Evolutionary conservation across 768 basidiomycete species (phyloP).

Genomic region (Collybia sp.): DNA sequence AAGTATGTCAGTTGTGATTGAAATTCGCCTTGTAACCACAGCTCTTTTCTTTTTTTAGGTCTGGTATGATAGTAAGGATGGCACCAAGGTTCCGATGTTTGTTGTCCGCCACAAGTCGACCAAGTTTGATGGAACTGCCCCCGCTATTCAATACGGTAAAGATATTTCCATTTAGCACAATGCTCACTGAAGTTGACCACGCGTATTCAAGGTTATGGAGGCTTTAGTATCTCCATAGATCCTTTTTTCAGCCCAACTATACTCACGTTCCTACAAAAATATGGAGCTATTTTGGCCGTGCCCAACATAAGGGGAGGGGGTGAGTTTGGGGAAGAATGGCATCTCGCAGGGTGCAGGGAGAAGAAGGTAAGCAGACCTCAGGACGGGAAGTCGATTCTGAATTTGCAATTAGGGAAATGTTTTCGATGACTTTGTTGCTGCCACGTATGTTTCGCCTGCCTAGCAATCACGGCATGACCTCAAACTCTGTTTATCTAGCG

Average conservation of each 20-base stretch:
- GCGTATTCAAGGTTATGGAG: constrained; percentile 61
- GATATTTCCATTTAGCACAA: no score
- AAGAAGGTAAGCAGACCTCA: constrained; percentile 48
- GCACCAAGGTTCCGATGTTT: constrained; percentile 82
- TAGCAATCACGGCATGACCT: background rate
- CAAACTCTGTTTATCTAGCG: constrained; percentile 29
- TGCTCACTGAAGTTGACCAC: background rate
- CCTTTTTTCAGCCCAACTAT: constrained; percentile 71
- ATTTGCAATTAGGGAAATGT: constrained; percentile 48
- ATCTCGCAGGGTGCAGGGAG: constrained; percentile 64
- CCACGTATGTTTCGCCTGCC: constrained; percentile 47
- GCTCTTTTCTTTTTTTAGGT: constrained; percentile 32
- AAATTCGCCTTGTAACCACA: background rate
- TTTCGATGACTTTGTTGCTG: constrained; percentile 81
- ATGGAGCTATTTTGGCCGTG: constrained; percentile 61
- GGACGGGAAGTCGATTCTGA: constrained; percentile 1
- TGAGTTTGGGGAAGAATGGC: constrained; percentile 87
- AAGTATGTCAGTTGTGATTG: constrained; percentile 30
- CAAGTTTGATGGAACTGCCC: constrained; percentile 66
- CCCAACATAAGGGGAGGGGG: constrained; percentile 63
- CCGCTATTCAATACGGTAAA: constrained; percentile 72
- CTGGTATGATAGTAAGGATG: constrained; percentile 78
- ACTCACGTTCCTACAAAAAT: constrained; percentile 69
- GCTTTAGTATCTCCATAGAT: constrained; percentile 66
- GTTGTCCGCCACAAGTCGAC: constrained; percentile 73